These are phyloP conservation scores for Sisymbrium altissimum DNA, from an alignment of 345 rosid species.

Conservation along the genomic window DNA sequence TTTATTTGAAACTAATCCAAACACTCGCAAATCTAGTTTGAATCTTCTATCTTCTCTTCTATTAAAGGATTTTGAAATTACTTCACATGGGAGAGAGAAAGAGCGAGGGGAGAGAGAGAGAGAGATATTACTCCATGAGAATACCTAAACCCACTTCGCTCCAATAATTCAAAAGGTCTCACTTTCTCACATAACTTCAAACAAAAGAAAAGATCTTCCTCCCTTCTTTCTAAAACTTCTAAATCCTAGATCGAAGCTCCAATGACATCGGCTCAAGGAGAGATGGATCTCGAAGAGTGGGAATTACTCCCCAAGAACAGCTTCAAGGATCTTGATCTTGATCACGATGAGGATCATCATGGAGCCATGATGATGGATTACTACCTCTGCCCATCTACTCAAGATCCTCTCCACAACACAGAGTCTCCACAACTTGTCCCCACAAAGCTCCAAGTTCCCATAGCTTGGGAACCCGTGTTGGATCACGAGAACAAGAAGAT, in stretches of 20 bases:
- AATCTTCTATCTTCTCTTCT: slow-evolving; percentile 10
- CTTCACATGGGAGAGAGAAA: slow-evolving; percentile 18
- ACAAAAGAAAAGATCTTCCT: background rate
- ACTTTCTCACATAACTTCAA: slow-evolving; percentile 1
- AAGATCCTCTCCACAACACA: slow-evolving; percentile 15
- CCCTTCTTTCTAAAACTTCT: background rate
- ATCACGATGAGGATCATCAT: slow-evolving; percentile 35
- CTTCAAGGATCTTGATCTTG: slow-evolving; percentile 38
- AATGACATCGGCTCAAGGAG: slow-evolving; percentile 8
- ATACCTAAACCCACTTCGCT: slow-evolving; percentile 25
- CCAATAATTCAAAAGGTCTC: slow-evolving; percentile 20
- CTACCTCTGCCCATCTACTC: slow-evolving; percentile 55
- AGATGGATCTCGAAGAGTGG: slow-evolving; percentile 89
- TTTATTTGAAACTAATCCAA: background rate
- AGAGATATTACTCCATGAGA: slow-evolving; percentile 8
- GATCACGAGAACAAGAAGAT: slow-evolving; percentile 25
- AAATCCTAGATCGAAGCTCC: slow-evolving; percentile 11
- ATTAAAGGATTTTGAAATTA: slow-evolving; percentile 11
- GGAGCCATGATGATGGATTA: slow-evolving; percentile 47
- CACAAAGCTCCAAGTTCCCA: slow-evolving; percentile 52
- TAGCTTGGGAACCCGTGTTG: slow-evolving; percentile 49
- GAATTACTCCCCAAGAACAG: slow-evolving; percentile 60
- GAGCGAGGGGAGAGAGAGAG: background rate
- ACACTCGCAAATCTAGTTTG: slow-evolving; percentile 9
- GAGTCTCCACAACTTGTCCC: slow-evolving; percentile 35